These are phyloP conservation scores for Kondoa subrosea DNA, from an alignment of 768 basidiomycete species.

Conservation along the genomic window DNA sequence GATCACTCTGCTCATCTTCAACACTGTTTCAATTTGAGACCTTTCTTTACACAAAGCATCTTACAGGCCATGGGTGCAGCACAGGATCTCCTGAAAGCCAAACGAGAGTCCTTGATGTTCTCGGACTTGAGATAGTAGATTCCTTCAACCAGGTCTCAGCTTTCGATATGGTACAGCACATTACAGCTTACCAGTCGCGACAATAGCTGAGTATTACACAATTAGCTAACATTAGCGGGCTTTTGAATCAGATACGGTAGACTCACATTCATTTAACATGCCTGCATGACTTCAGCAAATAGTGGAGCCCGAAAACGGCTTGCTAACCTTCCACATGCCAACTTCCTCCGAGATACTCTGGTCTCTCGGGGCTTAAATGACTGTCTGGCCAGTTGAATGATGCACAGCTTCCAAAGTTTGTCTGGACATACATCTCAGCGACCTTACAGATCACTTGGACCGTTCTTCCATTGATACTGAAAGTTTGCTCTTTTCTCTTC, in stretches of 20 bases:
- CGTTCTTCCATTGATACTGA: not conserved
- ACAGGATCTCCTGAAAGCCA: not conserved
- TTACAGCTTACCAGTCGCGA: not conserved
- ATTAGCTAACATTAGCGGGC: too few relatives aligned
- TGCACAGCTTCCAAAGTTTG: not conserved
- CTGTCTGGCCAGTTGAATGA: not conserved
- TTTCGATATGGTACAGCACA: not conserved
- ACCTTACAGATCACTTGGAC: not conserved
- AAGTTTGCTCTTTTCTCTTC: not conserved
- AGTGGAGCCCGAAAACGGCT: too few relatives aligned
- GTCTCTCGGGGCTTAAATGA: not conserved
- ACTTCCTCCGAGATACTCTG: not conserved
- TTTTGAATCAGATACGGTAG: too few relatives aligned
- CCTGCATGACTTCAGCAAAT: too few relatives aligned
- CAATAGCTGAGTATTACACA: too few relatives aligned
- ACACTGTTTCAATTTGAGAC: not conserved
- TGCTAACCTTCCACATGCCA: not conserved
- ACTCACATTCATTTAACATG: not conserved
- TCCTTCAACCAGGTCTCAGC: not conserved
- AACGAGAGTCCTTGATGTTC: not conserved
- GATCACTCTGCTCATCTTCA: not conserved
- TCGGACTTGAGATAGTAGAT: not conserved
- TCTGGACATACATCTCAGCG: not conserved
- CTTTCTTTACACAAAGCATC: not conserved
- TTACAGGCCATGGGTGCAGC: not conserved